Percentiles rank a stretch among this genome's conserved stretches.
Evolutionary conservation across 1,139 yeast species (phyloP).

Genomic region (Saccharomyces hybrid): DNA sequence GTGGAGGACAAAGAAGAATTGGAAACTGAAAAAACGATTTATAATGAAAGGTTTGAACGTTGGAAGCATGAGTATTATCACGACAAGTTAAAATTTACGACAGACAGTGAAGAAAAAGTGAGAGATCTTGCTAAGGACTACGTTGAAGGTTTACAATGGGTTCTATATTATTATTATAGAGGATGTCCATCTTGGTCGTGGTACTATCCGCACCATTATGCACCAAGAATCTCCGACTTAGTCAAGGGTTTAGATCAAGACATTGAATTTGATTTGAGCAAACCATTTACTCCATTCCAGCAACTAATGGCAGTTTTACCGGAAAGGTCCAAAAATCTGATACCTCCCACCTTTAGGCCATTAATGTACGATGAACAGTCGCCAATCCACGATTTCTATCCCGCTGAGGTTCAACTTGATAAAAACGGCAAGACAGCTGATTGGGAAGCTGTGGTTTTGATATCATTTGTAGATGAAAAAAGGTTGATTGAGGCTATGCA

Average conservation of each 20-base stretch:
- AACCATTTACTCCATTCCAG: constrained; percentile 87
- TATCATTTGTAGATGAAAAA: constrained; percentile 84
- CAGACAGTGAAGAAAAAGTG: constrained; percentile 50
- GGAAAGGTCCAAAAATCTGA: constrained; percentile 73
- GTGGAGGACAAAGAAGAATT: constrained; percentile 55
- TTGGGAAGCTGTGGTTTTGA: constrained; percentile 98
- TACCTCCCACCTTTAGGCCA: constrained; percentile 71
- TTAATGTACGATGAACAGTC: constrained; percentile 86
- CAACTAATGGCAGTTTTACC: constrained; percentile 98
- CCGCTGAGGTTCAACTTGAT: constrained; percentile 81
- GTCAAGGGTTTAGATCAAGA: constrained; percentile 56
- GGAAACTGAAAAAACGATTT: constrained; percentile 55
- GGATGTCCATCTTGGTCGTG: constrained; percentile 95
- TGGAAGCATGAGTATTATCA: constrained; percentile 85
- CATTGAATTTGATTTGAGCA: constrained; percentile 58
- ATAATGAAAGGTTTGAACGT: constrained; percentile 60
- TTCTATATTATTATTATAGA: constrained; percentile 75
- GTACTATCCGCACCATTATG: constrained; percentile 82
- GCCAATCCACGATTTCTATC: constrained; percentile 87
- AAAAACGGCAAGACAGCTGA: constrained; percentile 91
- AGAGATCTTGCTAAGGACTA: constrained; percentile 68
- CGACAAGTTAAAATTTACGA: constrained; percentile 57
- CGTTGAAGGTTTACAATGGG: constrained; percentile 95
- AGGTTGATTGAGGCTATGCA: constrained; percentile 65
- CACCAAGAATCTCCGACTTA: constrained; percentile 89